Conservation (phyloP, 352 stramenopile species). For the Pythium pectinolyticum region DNA sequence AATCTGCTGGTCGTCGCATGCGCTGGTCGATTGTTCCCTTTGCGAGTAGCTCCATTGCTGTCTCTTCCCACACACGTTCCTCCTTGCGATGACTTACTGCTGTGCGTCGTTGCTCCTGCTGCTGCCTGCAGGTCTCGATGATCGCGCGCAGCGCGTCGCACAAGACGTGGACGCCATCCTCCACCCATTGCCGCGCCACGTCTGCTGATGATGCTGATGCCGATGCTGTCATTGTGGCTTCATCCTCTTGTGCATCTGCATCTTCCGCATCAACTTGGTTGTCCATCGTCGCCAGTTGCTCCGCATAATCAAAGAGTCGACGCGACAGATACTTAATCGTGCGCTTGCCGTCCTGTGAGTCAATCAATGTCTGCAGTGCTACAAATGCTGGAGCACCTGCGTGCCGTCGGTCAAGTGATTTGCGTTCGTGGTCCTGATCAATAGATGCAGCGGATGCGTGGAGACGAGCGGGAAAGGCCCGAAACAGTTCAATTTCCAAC, state of each 20-base stretch:
- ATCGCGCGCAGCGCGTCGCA: slow-evolving; percentile 24
- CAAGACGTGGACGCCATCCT: slow-evolving; percentile 6
- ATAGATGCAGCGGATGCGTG: not conserved
- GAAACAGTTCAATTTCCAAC: slow-evolving; percentile 54
- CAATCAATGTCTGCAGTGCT: slow-evolving; percentile 28
- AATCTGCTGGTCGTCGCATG: not conserved
- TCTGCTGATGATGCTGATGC: not conserved
- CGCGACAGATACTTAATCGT: slow-evolving; percentile 52
- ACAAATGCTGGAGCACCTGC: slow-evolving; percentile 6
- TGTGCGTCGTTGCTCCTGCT: not conserved
- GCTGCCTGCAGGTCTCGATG: slow-evolving; percentile 16
- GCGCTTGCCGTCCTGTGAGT: slow-evolving; percentile 42
- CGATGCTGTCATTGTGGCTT: too few species aligned
- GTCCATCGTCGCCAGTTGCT: slow-evolving; percentile 16
- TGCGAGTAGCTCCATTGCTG: slow-evolving; percentile 18
- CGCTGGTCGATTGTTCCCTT: slow-evolving; percentile 20
- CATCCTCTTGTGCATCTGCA: too few species aligned
- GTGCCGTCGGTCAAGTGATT: not conserved
- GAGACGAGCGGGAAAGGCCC: slow-evolving; percentile 32
- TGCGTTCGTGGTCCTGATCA: not conserved
- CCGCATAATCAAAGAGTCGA: slow-evolving; percentile 23
- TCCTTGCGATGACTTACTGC: not conserved
- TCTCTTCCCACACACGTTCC: slow-evolving; percentile 20
- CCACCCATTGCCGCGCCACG: slow-evolving; percentile 8
- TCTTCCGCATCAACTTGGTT: slow-evolving; percentile 14